Conservation (phyloP, 306 rosid species). For the Clitoria ternatea region DNA sequence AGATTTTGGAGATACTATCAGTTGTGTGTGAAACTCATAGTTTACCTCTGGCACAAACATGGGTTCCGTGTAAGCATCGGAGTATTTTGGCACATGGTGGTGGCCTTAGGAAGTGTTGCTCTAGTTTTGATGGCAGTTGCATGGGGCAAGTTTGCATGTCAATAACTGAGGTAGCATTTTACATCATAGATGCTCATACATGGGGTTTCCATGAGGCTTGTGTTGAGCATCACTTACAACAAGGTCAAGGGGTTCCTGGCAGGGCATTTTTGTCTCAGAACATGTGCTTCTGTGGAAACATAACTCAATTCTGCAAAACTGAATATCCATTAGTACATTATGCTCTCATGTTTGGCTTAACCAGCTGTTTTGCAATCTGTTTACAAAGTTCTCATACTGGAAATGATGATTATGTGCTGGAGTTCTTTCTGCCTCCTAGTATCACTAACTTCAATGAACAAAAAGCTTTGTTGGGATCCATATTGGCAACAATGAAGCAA, state of each 20-base stretch:
- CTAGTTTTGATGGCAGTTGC: conserved; percentile 76
- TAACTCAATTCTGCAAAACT: conserved; percentile 70
- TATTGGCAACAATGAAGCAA: conserved; percentile 68
- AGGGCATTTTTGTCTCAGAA: conserved; percentile 62
- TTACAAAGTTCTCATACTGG: conserved; percentile 69
- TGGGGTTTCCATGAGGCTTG: conserved; percentile 93
- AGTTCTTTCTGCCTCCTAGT: conserved; percentile 70
- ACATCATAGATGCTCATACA: conserved; percentile 66
- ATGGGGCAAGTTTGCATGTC: conserved; percentile 91
- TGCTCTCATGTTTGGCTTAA: conserved; percentile 73
- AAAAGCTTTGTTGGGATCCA: conserved; percentile 50
- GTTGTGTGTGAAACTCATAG: conserved; percentile 77
- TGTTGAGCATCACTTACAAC: conserved; percentile 84
- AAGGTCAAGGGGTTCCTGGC: conserved; percentile 93
- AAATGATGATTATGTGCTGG: conserved; percentile 71
- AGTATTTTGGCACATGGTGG: conserved; percentile 79
- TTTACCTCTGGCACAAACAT: conserved; percentile 91
- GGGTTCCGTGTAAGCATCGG: conserved; percentile 91
- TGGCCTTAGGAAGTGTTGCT: conserved; percentile 72
- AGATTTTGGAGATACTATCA: conserved; percentile 79
- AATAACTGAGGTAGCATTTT: conserved; percentile 69
- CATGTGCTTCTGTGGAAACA: conserved; percentile 64
- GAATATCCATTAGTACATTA: conserved; percentile 87
- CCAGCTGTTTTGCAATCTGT: conserved; percentile 73
- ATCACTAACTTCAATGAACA: conserved; percentile 48